Percentiles rank a stretch among this genome's conserved stretches.
phyloP scores from a whole-genome alignment of 2,329 filamentous ascomycete genomes.

The Epichloe festucae region DNA sequence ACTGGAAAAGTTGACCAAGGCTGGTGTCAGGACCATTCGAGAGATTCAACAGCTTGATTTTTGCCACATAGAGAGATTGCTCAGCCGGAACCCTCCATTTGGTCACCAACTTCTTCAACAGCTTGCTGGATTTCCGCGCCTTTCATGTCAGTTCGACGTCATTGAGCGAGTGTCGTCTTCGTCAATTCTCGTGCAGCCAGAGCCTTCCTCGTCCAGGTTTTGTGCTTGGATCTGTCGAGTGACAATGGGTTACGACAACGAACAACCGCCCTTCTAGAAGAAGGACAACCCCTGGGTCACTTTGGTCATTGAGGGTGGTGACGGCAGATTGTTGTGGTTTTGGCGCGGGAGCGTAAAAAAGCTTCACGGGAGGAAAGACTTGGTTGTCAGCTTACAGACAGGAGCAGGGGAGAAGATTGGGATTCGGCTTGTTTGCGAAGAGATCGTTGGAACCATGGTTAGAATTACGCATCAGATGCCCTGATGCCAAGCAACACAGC shows the following conservation, averaged over 20 bases:
- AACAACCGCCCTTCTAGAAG: conserved; percentile 46
- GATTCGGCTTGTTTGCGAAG: conserved; percentile 69
- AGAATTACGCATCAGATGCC: conserved; percentile 7
- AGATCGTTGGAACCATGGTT: conserved; percentile 53
- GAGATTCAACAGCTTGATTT: conserved; percentile 55
- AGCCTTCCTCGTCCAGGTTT: neutral
- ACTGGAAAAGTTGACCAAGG: conserved; percentile 59
- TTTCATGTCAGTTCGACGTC: conserved; percentile 29
- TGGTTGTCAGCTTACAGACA: conserved; percentile 44
- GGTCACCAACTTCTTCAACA: conserved; percentile 55
- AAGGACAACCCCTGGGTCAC: conserved; percentile 55
- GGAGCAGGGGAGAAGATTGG: conserved; percentile 43
- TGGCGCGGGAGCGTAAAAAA: conserved; percentile 50
- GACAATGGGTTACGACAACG: conserved; percentile 60
- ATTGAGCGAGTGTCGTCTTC: conserved; percentile 8
- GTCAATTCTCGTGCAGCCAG: neutral
- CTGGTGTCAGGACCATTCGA: conserved; percentile 59
- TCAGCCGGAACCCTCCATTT: conserved; percentile 73
- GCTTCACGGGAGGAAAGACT: conserved; percentile 43
- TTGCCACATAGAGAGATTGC: conserved; percentile 59
- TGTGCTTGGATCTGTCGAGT: conserved; percentile 39
- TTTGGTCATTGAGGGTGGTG: conserved; percentile 52
- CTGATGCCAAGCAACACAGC: neutral
- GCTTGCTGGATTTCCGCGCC: conserved; percentile 55
- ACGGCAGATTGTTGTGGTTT: conserved; percentile 49